A percentile compares a stretch with the other conserved stretches of the same genome.
Evolutionary conservation across 108 stramenopile genomes (phyloP).

Genomic region (Mayamaea pseudoterrestris): DNA sequence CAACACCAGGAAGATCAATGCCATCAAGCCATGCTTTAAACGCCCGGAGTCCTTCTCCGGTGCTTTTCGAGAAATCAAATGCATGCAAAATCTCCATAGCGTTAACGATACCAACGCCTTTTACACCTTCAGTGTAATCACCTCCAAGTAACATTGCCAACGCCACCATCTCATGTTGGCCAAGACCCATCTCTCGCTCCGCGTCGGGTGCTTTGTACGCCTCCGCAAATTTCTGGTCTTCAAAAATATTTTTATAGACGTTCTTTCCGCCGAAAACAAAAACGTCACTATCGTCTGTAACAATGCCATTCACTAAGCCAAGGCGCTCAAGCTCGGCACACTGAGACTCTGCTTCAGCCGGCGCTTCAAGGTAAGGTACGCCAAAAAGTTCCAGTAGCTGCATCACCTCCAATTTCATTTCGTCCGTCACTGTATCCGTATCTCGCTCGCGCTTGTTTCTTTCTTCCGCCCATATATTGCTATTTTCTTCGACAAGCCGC

Average conservation of each 20-base stretch:
- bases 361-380: slow-evolving; percentile 91
- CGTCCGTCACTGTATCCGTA: slow-evolving; percentile 81
- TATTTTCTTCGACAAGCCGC: background rate
- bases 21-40: slow-evolving; percentile 86
- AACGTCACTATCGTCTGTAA: slow-evolving; percentile 96
- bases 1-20: slow-evolving; percentile 31
- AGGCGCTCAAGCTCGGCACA: slow-evolving; percentile 78
- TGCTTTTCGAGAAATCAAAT: slow-evolving; percentile 48
- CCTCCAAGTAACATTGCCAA: slow-evolving; percentile 93
- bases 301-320: slow-evolving; percentile 92
- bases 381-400: slow-evolving; percentile 83
- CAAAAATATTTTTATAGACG: slow-evolving; percentile 92
- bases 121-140: slow-evolving; percentile 97
- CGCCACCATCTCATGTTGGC: slow-evolving; percentile 67
- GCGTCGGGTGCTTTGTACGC: slow-evolving; percentile 81
- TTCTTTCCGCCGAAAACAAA: slow-evolving; percentile 93
- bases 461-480: too few species aligned
- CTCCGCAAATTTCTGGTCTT: slow-evolving; percentile 92
- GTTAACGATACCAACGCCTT: slow-evolving; percentile 94
- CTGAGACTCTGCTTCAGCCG: slow-evolving; percentile 97
- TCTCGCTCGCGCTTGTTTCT: slow-evolving; percentile 56
- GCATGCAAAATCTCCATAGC: slow-evolving; percentile 93
- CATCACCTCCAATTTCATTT: slow-evolving; percentile 89
- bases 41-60: slow-evolving; percentile 41
- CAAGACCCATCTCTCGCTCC: slow-evolving; percentile 74